Base-by-base conservation (phyloP, 179 eudicot species). In the Patellifolia procumbens region DNA sequence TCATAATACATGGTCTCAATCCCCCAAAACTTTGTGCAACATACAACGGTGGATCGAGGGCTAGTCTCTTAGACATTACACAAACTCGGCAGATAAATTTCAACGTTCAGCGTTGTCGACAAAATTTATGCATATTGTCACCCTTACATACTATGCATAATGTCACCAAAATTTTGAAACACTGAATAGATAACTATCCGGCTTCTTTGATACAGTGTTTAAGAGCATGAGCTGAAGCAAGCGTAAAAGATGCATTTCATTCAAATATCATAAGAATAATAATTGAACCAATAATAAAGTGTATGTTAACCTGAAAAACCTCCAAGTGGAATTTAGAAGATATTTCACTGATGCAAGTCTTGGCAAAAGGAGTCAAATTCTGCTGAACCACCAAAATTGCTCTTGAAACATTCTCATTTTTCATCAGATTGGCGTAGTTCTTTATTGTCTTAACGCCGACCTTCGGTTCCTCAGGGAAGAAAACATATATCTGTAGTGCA, bases 401-500 rank as follows among this genome's bases (percentile, higher is more conserved):
- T 55, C 95, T 82, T 43, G 80, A 76, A 74, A 95, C 99, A 77
- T 86, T 88, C 70, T 95, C 97, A 13, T 83, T 79, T 85, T 95
- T 93, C 97, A 94, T 95, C n/a, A 92, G 87, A 61, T 86, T 85
- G 37, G 90, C 85, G 59, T 90, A 93, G 49, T 83, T 87, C 91
- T 92, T 95, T 79, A 91, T 87, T 45, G 95, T 91, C 85, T 95
- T 91, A n/a, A 95, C 97, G 78, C 99, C 99, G 79, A 95, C 99
- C 85, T 93, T 95, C 11, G 73, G 79, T 61, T 93, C 99, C 68
- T 95, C 93, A 1, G 97, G 97, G 59, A 86, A 95, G 89, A 93
- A 93, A 20, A 95, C 90, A 78, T 84, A 95, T 65, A 95, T 90
- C 99, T 93, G 89, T 26, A 51, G n/a, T 20, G 16, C n/a, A 61